Evolutionary conservation across 257 asterid genomes (phyloP).

Genomic region (Asclepias syriaca): DNA sequence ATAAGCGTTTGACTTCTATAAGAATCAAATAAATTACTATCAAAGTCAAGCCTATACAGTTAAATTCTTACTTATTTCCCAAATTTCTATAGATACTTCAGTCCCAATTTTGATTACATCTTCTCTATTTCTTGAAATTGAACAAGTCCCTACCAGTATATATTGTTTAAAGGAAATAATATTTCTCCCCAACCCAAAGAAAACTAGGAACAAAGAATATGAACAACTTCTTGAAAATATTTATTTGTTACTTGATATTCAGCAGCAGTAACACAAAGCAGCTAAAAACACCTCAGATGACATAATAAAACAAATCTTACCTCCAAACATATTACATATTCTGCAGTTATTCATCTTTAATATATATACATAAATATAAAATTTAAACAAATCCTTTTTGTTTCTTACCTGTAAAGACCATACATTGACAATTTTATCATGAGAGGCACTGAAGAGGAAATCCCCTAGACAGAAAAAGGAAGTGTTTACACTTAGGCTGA

Average conservation of each 20-base stretch:
- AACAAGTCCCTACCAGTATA: not conserved
- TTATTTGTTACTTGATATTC: not conserved
- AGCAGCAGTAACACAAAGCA: not conserved
- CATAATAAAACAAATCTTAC: not conserved
- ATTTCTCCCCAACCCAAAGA: not conserved
- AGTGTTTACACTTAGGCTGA: slow-evolving; percentile 11
- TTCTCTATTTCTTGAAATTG: not conserved
- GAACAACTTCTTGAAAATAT: not conserved
- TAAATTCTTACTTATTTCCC: not conserved
- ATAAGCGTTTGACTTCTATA: not conserved
- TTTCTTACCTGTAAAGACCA: slow-evolving; percentile 84
- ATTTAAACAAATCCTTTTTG: slow-evolving; percentile 6
- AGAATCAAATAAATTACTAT: not conserved
- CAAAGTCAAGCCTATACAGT: not conserved
- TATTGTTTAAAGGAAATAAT: not conserved
- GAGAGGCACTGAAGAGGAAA: slow-evolving; percentile 89
- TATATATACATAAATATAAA: too few relatives aligned
- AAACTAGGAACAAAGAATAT: not conserved
- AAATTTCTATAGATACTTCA: not conserved
- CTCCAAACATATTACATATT: not conserved
- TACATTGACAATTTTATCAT: slow-evolving; percentile 68
- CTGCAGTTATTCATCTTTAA: not conserved
- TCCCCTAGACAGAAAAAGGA: slow-evolving; percentile 48
- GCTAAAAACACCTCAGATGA: not conserved
- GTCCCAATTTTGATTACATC: not conserved